Evolutionary conservation across 805 yeast genomes (phyloP), one percentile per base, ranked within the genome.

Genomic region (Blastobotrys muscicola): DNA sequence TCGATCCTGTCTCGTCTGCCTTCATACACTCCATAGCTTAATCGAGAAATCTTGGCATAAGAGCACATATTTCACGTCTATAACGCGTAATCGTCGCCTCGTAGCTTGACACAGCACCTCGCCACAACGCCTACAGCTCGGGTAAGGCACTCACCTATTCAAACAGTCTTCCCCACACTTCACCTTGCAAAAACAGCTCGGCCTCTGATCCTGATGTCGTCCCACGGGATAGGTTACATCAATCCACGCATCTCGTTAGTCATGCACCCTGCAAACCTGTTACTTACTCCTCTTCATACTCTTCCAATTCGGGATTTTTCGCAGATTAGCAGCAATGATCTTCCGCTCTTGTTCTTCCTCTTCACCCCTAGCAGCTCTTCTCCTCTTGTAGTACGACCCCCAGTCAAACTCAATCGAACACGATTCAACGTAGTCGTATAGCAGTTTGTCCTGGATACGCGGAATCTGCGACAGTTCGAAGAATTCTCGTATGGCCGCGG

Each of bases 91-190:
- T n/a, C n/a, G n/a, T n/a, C n/a, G n/a, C n/a, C n/a, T n/a, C n/a
- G n/a, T n/a, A n/a, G n/a, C n/a, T n/a, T n/a, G n/a, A n/a, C 26
- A 20, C 26, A 6, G 6, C 6, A 4, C 26, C 26, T 20, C 26
- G 26, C 26, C 26, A 20, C 26, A 4, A 4, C 6, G 26, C 26
- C 26, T 4, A 10, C 33, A n/a, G 29, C 37, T 5, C 8, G 16
- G 16, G 4, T 30, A 11, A 7, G 34, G 7, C 16, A 26, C 50
- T 2, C 50, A 38, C 34, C 56, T 44, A 47, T 68, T 68, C 30
- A 55, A 46, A 47, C 71, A 67, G 12, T 50, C 45, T 4, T 58
- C 63, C 3, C 53, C 70, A 49, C 72, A 68, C 8, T 57, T 33
- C 42, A 49, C 42, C 32, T 50, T 38, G 57, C 52, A 39, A 47